Evolutionary conservation across 305 asterid genomes (phyloP).

Genomic region (Ilex paraguariensis): DNA sequence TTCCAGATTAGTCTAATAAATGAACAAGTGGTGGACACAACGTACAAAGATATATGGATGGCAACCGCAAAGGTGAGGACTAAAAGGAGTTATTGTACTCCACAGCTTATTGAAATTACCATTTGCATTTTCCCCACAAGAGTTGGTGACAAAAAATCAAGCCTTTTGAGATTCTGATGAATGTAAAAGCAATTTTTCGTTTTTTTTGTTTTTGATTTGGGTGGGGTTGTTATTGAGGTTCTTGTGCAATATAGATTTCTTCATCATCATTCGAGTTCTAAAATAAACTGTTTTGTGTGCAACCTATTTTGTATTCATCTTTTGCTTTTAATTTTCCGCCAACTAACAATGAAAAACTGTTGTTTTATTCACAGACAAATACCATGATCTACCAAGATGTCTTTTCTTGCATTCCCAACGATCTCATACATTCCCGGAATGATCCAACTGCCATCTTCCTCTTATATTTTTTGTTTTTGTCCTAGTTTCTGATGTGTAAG

Average conservation of each 20-base stretch:
- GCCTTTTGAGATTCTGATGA: no score
- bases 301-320: neutral
- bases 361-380: slow-evolving; percentile 56
- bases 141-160: no score
- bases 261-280: no score
- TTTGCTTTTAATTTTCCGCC: neutral
- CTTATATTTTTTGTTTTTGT: slow-evolving; percentile 5
- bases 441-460: slow-evolving; percentile 13
- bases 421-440: slow-evolving; percentile 85
- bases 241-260: no score
- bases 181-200: no score
- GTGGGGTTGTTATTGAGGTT: no score
- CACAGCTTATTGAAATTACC: neutral
- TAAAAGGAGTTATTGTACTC: neutral
- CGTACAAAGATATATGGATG: slow-evolving; percentile 92
- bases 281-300: no score
- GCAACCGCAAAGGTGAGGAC: slow-evolving; percentile 80
- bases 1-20: slow-evolving; percentile 56
- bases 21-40: slow-evolving; percentile 80
- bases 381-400: slow-evolving; percentile 86
- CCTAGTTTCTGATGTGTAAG: slow-evolving; percentile 5
- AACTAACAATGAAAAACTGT: no score
- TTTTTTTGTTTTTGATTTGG: no score
- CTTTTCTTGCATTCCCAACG: slow-evolving; percentile 84
- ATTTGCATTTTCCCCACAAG: neutral